Base-by-base conservation (phyloP, 768 basidiomycete genomes). In the Podaxis pistillaris region DNA sequence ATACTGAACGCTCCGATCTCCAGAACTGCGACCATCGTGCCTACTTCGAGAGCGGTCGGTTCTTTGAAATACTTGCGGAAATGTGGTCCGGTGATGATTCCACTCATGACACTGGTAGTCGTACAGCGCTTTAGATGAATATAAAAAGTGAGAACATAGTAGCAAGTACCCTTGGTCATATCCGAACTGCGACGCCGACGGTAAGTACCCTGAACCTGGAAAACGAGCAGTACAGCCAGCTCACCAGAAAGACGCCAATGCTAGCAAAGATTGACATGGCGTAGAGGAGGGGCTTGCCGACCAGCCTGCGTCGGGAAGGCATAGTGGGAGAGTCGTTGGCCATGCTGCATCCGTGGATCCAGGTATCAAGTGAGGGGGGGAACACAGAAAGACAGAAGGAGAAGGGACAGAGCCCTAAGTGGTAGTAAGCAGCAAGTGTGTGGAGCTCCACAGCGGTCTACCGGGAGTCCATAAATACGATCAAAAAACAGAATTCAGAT, bases 21-120 rank as follows among this genome's bases (percentile, higher is more conserved):
- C 37, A 96, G 78, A 4, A 96, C 89, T n/a, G 95, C 93, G 44
- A 97, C 94, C 90, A 98, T 94, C 19, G 92, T 93, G n/a, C 94
- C 95, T 24, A 94, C 74, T 68, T 90, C 84, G 55, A 90, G 75
- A 0, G 89, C 80, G 15, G 83, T 82, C 17, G 94, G 95, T 19
- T 87, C 82, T 63, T 91, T 78, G 79, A 98, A 96, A 76, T 85
- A 96, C 58, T 87, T 84, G 66, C 80, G 84, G 75, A 94, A 93
- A 73, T 93, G 83, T 22, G 89, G 89, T 0, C 90, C 90, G 28
- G 89, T 97, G 74, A 98, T 96, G 66, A 97, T 87, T 30, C 94
- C 94, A 66, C 88, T 90, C 89, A 93, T 93, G 72, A 93, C 91
- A 64, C 92, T 93, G 70, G 8, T 37, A 40, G 22, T 22, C 26